phyloP scores from a whole-genome alignment of 1,284 basidiomycete genomes.

The Cryptococcus maquisensis region DNA sequence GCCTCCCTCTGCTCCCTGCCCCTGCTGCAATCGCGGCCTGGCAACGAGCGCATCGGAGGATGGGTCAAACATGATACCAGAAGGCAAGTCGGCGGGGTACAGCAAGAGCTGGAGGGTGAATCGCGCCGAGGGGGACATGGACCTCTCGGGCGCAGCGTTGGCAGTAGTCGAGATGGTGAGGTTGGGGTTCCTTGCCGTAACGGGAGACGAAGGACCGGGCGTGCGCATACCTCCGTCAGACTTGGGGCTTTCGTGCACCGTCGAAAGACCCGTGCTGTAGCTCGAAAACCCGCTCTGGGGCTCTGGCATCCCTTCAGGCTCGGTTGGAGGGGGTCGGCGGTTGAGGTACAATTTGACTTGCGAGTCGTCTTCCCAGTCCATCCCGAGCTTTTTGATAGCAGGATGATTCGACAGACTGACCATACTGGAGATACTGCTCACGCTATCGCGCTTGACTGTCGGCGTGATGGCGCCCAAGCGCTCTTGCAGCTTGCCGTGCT shows the following conservation, averaged over 20 bases:
- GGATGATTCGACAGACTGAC: conserved; percentile 85
- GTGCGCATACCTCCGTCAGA: conserved; percentile 4
- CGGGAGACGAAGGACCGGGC: conserved; percentile 14
- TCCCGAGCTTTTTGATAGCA: conserved; percentile 83
- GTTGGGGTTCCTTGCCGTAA: conserved; percentile 47
- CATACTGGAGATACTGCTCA: conserved; percentile 88
- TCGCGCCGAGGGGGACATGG: conserved; percentile 70
- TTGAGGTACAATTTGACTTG: conserved; percentile 95
- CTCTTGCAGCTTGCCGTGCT: conserved; percentile 13
- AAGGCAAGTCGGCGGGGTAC: conserved; percentile 82
- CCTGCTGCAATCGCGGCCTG: conserved; percentile 12
- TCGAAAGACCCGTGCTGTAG: conserved; percentile 23
- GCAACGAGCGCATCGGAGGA: conserved; percentile 78
- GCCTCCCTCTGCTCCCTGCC: conserved; percentile 6
- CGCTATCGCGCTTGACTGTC: conserved; percentile 84
- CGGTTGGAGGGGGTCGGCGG: conserved; percentile 37
- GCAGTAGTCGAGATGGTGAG: conserved; percentile 49
- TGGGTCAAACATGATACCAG: conserved; percentile 84
- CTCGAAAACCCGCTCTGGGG: conserved; percentile 25
- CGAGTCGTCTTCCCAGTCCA: conserved; percentile 96
- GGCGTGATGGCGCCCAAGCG: conserved; percentile 52
- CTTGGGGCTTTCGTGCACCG: conserved; percentile 17
- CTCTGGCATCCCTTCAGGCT: conserved; percentile 16
- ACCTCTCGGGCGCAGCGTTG: conserved; percentile 63
- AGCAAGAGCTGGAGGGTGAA: conserved; percentile 85